Evolutionary conservation across 768 basidiomycete genomes (phyloP), one percentile per base, ranked within the genome.

Genomic region (Collybia sp.): DNA sequence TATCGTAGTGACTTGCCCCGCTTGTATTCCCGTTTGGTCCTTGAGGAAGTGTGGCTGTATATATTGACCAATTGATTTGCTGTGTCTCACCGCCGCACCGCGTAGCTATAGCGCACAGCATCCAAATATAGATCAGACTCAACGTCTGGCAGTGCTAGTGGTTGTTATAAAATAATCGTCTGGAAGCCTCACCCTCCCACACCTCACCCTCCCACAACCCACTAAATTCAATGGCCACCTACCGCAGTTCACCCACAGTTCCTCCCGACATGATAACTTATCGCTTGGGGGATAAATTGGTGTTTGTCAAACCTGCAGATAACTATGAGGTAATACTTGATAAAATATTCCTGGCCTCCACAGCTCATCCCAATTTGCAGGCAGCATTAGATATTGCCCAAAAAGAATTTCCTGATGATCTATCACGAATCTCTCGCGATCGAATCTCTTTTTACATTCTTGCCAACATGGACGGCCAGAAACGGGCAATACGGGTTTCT

Each of bases 321-420:
- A 57, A 61, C 37, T 79, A 77, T 46, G 53, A 67, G 53, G 81
- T 79, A 33, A 34, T 32, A 1, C 11, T 38, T 5, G 1, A 12
- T 20, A 18, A 6, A 1, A 19, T 16, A 1, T 10, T 17, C 15
- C 12, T 12, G 6, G 19, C 13, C 32, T 32, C 18, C 35, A 19
- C 34, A 44, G 6, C 33, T 8, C 43, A 31, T 52, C 19, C 33
- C 13, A 9, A 18, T 17, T 42, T n/a, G 20, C 13, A 35, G 80
- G 79, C 60, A 73, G 81, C 80, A 0, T 55, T 83, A 25, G 64
- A 67, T 17, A 64, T 73, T 32, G 79, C 76, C 3, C 69, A 71
- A 33, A 67, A 73, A 44, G 79, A 75, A 36, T 82, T 77, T 31
- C 61, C 68, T 1, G 62, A 66, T 9, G 65, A 67, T 31, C 71